Evolutionary conservation across 1,284 basidiomycete species (phyloP).

Genomic region (Irpex sp.): DNA sequence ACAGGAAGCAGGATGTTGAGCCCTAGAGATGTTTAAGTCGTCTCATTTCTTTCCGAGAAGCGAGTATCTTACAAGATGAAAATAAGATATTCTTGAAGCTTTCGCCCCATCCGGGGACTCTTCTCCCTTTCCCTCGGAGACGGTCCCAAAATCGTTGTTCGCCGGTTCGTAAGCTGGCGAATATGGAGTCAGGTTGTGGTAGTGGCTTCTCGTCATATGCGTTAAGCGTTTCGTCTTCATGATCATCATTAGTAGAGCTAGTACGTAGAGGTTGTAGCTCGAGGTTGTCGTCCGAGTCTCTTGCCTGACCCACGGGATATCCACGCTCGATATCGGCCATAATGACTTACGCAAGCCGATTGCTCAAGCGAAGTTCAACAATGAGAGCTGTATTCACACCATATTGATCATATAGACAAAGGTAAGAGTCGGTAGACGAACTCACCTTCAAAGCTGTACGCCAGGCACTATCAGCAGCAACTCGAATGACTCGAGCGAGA

Average conservation of each 20-base stretch:
- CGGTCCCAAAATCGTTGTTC: conserved; percentile 39
- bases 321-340: no score
- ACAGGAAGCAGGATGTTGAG: conserved; percentile 54
- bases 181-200: background rate
- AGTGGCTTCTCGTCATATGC: background rate
- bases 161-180: background rate
- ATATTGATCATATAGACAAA: no score
- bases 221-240: background rate
- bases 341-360: no score
- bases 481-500: no score
- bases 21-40: conserved; percentile 1
- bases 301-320: no score
- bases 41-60: background rate
- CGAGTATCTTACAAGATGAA: conserved; percentile 49
- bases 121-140: conserved; percentile 48
- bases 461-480: no score
- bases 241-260: background rate
- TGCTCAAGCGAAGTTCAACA: no score
- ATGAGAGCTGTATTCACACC: no score
- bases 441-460: no score
- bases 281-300: background rate
- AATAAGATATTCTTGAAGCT: conserved; percentile 44
- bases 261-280: background rate
- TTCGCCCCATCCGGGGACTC: conserved; percentile 36
- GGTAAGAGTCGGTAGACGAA: no score